A percentile compares a stretch with the other conserved stretches of the same genome.
Evolutionary conservation across 495 filamentous ascomycete genomes (phyloP).

Genomic region (Articulospora tetracladia): DNA sequence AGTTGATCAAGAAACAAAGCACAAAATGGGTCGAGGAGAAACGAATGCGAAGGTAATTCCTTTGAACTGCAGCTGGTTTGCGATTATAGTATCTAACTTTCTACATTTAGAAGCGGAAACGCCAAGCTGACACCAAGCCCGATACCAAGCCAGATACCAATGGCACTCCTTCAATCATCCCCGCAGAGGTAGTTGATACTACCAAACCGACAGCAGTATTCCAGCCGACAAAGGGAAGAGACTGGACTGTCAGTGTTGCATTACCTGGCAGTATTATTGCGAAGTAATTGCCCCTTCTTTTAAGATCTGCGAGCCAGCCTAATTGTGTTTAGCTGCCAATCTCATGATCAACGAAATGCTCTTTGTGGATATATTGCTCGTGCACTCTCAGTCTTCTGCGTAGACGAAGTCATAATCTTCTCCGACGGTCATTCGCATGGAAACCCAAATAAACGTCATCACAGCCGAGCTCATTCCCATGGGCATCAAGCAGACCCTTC

Average conservation of each 20-base stretch:
- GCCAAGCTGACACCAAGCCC: conserved; percentile 19
- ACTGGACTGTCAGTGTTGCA: conserved; percentile 53
- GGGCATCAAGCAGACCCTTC: conserved; percentile 37
- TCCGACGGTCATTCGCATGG: conserved; percentile 46
- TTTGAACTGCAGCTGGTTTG: background rate
- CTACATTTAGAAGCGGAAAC: conserved; percentile 25
- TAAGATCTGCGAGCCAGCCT: background rate
- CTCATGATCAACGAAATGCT: conserved; percentile 61
- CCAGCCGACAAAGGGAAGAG: conserved; percentile 39
- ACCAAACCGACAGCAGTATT: conserved; percentile 56
- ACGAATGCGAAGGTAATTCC: conserved; percentile 24
- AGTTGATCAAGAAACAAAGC: conserved; percentile 2
- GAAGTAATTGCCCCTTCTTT: conserved; percentile 38
- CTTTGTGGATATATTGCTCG: conserved; percentile 67
- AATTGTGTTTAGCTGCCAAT: conserved; percentile 39
- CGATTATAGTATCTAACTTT: background rate
- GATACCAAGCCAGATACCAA: conserved; percentile 11
- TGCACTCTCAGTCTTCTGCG: conserved; percentile 67
- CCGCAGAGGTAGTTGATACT: conserved; percentile 37
- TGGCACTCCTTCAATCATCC: conserved; percentile 8
- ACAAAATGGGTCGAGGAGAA: conserved; percentile 23
- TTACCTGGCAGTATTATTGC: conserved; percentile 55
- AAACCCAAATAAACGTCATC: conserved; percentile 2
- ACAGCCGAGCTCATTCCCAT: conserved; percentile 18
- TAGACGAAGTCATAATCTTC: conserved; percentile 76